Base-by-base conservation (phyloP, 768 basidiomycete genomes). In the Paxillus rubicundulus region DNA sequence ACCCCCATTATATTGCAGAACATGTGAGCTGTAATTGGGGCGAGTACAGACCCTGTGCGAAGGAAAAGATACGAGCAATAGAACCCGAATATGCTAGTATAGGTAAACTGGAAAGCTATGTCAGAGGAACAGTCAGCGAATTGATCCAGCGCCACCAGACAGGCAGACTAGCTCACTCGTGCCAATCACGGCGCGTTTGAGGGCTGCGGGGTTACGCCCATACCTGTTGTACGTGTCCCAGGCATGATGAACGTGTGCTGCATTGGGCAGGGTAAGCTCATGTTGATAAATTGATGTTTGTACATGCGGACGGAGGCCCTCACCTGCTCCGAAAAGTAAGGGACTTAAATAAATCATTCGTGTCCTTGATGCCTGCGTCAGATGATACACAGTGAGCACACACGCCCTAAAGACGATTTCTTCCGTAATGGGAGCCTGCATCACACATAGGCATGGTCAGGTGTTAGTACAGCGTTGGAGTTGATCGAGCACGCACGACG, bases 1-100 rank as follows among this genome's bases (percentile, higher is more conserved):
- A 98, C 61, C 1, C 95, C 95, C 91, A 98, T 95, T 45, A 89
- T 67, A 64, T 99, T 99, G 76, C 97, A 98, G 65, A 93, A 96
- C 1, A 88, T 72, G 64, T 99, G 97, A 0, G 92, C 84, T 9
- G 79, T 70, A 49, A 94, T 77, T 2, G 94, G 76, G 1, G 93
- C 87, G 28, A 87, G 68, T 53, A 98, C 71, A 5, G 92, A 94
- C 14, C 87, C 84, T 4, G 94, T 93, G 45, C 89, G 83, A 8
- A 96, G 76, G 71, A 94, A 92, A 39, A 97, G 78, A 70, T 83
- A 97, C 4, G 91, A 80, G 20, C 84, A 86, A 69, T 88, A 89
- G 68, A 86, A 89, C 4, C 97, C 97, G 60, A 98, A 98, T 13
- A 98, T 61, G 4, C 91, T 93, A 7, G 97, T 99, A 70, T 98